Base-by-base conservation (phyloP, 371 early-diverging fungal genomes). In the Choanephora cucurbitarum region DNA sequence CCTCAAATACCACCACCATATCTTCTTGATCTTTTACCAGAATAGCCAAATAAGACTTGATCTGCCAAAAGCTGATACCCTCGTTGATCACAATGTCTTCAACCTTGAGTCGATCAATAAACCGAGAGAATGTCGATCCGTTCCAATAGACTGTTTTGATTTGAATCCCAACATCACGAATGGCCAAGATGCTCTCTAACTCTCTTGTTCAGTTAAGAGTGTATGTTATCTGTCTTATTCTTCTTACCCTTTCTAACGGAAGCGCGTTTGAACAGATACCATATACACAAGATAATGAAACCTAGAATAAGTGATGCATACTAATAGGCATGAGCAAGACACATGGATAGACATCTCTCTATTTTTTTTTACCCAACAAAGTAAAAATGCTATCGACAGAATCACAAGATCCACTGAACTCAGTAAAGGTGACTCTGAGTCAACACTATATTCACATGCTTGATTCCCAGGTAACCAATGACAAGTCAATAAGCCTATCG, bases 1-100 rank as follows among this genome's bases (percentile, higher is more conserved):
- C 91, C 77, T 82, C 81, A 58, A 88, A 91, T 8, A 86, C 85
- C 21, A 91, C 85, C 1, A 82, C 74, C 83, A 89, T 84, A 22
- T 72, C 67, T 32, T 81, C 78, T 48, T 85, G 77, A 19, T 77
- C 80, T 28, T 79, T 82, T 6, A 86, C 81, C 33, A 89, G 60
- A 22, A 89, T 81, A 9, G 88, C 89, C 73, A 91, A 65, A 61
- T 89, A 89, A 24, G 86, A 87, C 48, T 84, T 84, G 55, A 91
- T 81, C 44, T 88, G 87, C 73, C 84, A 82, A 73, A 88, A 72
- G 7, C 86, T 85, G 39, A 91, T 88, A 8, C 81, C 90, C 62
- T 91, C 91, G 52, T 89, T 87, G 58, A 91, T 87, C 49, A 90
- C 72, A 11, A 90, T 75, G 58, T 87, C 84, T 21, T 73, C 67